Percentiles rank a stretch among this genome's conserved stretches.
Conservation (phyloP, 2,329 filamentous ascomycete genomes). For the Aureobasidium pullulans region DNA sequence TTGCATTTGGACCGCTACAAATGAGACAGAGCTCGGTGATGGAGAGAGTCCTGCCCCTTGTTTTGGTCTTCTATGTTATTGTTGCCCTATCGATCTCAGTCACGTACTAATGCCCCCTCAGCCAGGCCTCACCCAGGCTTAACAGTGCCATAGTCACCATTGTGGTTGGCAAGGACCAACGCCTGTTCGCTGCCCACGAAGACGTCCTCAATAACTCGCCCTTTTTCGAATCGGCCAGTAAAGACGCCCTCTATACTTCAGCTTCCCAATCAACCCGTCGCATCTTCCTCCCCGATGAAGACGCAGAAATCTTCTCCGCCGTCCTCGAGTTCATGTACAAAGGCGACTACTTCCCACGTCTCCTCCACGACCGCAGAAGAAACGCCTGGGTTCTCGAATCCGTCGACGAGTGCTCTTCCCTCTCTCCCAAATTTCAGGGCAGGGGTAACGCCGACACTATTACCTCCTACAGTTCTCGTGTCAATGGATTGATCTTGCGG, state of each 20-base stretch:
- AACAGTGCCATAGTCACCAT: constrained; percentile 76
- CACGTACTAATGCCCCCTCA: not conserved
- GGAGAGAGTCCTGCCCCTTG: not conserved
- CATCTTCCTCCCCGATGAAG: constrained; percentile 69
- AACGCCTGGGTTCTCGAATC: constrained; percentile 82
- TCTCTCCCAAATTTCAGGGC: constrained; percentile 36
- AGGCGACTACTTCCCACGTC: constrained; percentile 86
- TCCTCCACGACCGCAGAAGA: constrained; percentile 78
- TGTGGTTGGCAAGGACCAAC: constrained; percentile 73
- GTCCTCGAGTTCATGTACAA: constrained; percentile 97
- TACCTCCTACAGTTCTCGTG: constrained; percentile 68
- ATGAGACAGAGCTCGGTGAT: no score
- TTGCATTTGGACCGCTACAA: no score
- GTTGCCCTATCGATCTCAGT: no score
- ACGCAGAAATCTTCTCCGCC: constrained; percentile 88
- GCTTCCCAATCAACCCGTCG: constrained; percentile 62
- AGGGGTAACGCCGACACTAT: constrained; percentile 58
- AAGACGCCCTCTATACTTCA: constrained; percentile 16
- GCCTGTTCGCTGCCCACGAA: constrained; percentile 91
- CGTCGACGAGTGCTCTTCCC: constrained; percentile 21
- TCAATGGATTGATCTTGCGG: constrained; percentile 66
- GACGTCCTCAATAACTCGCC: constrained; percentile 81
- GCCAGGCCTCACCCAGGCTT: constrained; percentile 38
- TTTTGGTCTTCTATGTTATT: not conserved
- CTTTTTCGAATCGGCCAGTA: constrained; percentile 52